Percentiles rank a stretch among this genome's conserved stretches.
Conservation (phyloP, 2,329 filamentous ascomycete species). For the Alternaria dauci region DNA sequence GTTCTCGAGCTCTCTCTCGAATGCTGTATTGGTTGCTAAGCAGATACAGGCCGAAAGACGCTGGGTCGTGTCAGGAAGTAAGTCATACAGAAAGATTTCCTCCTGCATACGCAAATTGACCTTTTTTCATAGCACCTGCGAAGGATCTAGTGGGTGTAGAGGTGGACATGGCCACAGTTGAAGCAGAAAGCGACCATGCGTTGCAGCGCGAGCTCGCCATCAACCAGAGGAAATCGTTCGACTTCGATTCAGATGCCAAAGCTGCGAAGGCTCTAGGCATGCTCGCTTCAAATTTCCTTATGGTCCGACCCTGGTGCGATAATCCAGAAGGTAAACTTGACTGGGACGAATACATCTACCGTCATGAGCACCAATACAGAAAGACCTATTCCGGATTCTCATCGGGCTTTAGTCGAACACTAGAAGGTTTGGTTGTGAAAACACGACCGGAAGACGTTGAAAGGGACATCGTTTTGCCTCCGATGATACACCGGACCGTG, state of each 20-base stretch:
- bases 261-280: conserved; percentile 68
- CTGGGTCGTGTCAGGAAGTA: conserved; percentile 86
- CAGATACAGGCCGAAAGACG: conserved; percentile 70
- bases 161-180: conserved; percentile 58
- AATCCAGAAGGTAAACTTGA: conserved; percentile 67
- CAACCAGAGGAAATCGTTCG: conserved; percentile 53
- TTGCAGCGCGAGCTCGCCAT: conserved; percentile 45
- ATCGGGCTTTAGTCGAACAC: conserved; percentile 69
- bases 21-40: conserved; percentile 63
- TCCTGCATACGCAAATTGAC: background rate
- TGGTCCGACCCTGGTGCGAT: conserved; percentile 81
- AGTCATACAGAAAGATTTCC: conserved; percentile 6
- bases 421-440: conserved; percentile 84
- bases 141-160: conserved; percentile 82
- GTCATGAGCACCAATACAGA: conserved; percentile 58
- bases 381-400: conserved; percentile 64
- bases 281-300: conserved; percentile 75
- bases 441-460: conserved; percentile 77
- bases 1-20: conserved; percentile 74
- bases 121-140: conserved; percentile 67
- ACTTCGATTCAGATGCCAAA: conserved; percentile 43
- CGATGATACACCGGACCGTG: conserved; percentile 74
- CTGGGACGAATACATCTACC: conserved; percentile 76
- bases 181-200: conserved; percentile 40
- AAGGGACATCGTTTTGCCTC: conserved; percentile 70